These are phyloP conservation scores for Pseudozyma flocculosa DNA, from an alignment of 1,284 basidiomycete genomes.

Conservation along the genomic window DNA sequence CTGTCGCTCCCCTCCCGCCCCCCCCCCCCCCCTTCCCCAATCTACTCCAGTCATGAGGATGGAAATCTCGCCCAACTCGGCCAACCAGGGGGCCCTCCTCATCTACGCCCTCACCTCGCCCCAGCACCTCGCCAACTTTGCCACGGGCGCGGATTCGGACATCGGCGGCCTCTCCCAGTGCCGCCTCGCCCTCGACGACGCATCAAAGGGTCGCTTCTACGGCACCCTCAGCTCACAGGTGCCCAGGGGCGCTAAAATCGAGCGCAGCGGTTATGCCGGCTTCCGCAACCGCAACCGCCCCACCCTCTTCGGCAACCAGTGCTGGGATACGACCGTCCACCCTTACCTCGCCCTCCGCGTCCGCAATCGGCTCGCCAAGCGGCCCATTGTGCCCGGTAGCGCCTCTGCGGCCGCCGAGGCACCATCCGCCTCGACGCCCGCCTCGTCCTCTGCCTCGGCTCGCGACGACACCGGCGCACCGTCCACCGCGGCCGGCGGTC, in stretches of 20 bases:
- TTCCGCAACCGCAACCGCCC: slow-evolving; percentile 70
- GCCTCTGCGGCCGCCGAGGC: slow-evolving; percentile 7
- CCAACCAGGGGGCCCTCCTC: slow-evolving; percentile 29
- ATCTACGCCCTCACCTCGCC: slow-evolving; percentile 39
- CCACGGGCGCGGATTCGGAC: slow-evolving; percentile 77
- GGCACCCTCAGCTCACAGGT: slow-evolving; percentile 58
- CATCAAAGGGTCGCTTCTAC: slow-evolving; percentile 52
- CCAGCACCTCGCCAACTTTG: slow-evolving; percentile 60
- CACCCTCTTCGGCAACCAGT: slow-evolving; percentile 76
- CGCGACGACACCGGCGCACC: neutral
- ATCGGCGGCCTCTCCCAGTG: slow-evolving; percentile 78
- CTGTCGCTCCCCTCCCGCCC: no score
- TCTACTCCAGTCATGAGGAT: slow-evolving; percentile 44
- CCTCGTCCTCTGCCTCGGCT: neutral
- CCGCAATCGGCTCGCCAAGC: slow-evolving; percentile 59
- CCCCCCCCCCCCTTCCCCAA: no score
- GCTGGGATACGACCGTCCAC: slow-evolving; percentile 77
- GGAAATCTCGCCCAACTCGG: slow-evolving; percentile 43
- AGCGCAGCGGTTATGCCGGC: slow-evolving; percentile 67
- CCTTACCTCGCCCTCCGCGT: slow-evolving; percentile 76
- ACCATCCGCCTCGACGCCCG: slow-evolving; percentile 1
- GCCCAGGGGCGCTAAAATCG: slow-evolving; percentile 48
- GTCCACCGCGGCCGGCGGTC: neutral
- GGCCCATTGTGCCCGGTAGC: slow-evolving; percentile 5
- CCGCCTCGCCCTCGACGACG: slow-evolving; percentile 38